These are phyloP conservation scores for Saccharomycopsis selenospora DNA, from an alignment of 805 yeast genomes.

Conservation along the genomic window DNA sequence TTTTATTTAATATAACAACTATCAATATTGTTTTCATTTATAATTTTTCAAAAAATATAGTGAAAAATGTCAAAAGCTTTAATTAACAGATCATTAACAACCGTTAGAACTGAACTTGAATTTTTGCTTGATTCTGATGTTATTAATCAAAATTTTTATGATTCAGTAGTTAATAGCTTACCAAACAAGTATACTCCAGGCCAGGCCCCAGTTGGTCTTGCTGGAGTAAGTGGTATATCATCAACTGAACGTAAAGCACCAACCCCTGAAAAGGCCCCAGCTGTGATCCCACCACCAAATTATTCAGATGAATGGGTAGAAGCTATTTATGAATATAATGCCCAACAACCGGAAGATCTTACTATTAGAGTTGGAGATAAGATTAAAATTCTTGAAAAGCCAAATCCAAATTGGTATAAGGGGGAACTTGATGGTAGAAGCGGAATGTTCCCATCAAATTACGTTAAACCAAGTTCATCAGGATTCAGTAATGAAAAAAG, in stretches of 20 bases:
- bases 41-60: too few species aligned
- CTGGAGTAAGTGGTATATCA: not conserved
- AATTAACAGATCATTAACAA: slow-evolving; percentile 72
- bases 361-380: slow-evolving; percentile 57
- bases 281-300: slow-evolving; percentile 19
- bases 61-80: slow-evolving; percentile 44
- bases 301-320: slow-evolving; percentile 39
- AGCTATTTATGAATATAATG: slow-evolving; percentile 67
- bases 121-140: slow-evolving; percentile 71
- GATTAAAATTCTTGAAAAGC: slow-evolving; percentile 60
- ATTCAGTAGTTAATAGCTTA: slow-evolving; percentile 42
- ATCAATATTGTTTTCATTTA: too few species aligned
- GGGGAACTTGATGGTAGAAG: slow-evolving; percentile 53
- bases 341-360: slow-evolving; percentile 74
- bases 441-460: slow-evolving; percentile 89
- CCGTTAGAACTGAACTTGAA: slow-evolving; percentile 72
- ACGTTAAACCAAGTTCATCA: slow-evolving; percentile 40
- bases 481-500: too few species aligned
- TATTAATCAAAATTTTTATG: slow-evolving; percentile 48
- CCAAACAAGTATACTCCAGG: slow-evolving; percentile 54
- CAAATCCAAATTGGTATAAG: slow-evolving; percentile 87
- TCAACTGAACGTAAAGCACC: slow-evolving; percentile 21
- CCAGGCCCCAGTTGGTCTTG: slow-evolving; percentile 34
- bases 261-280: slow-evolving; percentile 13
- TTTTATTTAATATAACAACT: too few species aligned